Base-by-base conservation (phyloP, 108 stramenopile species). In the Aureococcus anophagefferens region DNA sequence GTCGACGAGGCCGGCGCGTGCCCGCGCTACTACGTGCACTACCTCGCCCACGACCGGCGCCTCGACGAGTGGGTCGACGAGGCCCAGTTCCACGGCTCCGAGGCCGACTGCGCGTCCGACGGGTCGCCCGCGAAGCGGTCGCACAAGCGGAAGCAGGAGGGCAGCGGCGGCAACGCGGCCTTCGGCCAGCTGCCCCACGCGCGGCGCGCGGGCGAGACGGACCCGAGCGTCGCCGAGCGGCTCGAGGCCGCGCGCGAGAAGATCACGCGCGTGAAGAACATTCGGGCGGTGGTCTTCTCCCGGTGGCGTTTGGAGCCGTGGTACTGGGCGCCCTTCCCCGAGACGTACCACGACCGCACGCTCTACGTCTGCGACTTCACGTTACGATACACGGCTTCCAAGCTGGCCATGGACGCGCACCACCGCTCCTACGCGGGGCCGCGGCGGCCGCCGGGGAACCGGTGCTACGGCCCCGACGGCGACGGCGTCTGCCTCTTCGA, bases 221-320 rank as follows among this genome's bases (percentile, higher is more conserved):
- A 80, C 87, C 90, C 59, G 79, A 78, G 79, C 33, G 70, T 82
- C 68, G 85, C 77, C 33, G 84, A 81, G 68, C 51, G 17, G 25
- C 84, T 92, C 70, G 94, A 95, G 77, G 83, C 82, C 65, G 97
- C 98, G 81, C 98, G 98, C 80, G 94, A 99, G 67, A 95, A 97
- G 79, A 89, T 95, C n/a, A 99, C 98, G 68, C 97, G 96, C 74
- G 93, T 99, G n/a, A 97, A 97, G 82, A 99, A 99, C 82, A 93
- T 99, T 68, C 83, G 88, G 62, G 82, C 84, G 67, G 96, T 99
- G 70, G 80, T 88, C 74, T 89, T 99, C 84, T 96, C 96, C 13
- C 76, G 76, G 67, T 93, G 81, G 74, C 88, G 89, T 36, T 82
- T 96, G 33, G 86, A 99, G 70, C 90, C 94, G 30, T 99, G 99